Conservation (phyloP, 805 yeast genomes). For the Debaryomyces castellii region DNA sequence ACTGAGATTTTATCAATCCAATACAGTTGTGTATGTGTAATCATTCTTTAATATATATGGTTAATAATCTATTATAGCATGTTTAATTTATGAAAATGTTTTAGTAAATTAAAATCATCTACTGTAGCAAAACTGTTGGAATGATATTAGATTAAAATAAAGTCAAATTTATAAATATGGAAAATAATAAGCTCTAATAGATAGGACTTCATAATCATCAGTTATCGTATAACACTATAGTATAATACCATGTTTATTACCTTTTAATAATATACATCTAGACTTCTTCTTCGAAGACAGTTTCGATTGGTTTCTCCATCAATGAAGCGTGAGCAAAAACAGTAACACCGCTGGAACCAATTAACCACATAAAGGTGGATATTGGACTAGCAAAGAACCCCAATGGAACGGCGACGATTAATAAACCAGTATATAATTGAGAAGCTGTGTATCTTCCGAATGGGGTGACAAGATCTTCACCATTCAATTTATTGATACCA, state of each 20-base stretch:
- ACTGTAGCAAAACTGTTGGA: background rate
- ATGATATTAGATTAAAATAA: too few species aligned
- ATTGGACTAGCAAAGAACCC: constrained; percentile 88
- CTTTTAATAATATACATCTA: constrained; percentile 11
- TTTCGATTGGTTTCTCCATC: constrained; percentile 93
- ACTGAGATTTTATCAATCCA: background rate
- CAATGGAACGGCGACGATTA: constrained; percentile 74
- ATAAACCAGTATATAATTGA: constrained; percentile 80
- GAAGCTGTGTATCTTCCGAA: constrained; percentile 70
- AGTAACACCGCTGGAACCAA: constrained; percentile 77
- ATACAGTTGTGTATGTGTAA: background rate
- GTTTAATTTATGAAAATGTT: constrained; percentile 10
- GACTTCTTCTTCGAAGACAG: constrained; percentile 84
- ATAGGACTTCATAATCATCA: too few species aligned
- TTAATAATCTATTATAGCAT: constrained; percentile 9
- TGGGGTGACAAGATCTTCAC: constrained; percentile 79
- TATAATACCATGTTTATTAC: background rate
- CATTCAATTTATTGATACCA: constrained; percentile 77
- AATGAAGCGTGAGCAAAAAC: constrained; percentile 86
- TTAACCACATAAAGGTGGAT: constrained; percentile 86
- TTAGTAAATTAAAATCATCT: background rate
- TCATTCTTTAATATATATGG: constrained; percentile 1
- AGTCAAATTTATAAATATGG: too few species aligned
- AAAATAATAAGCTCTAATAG: too few species aligned
- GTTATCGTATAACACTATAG: too few species aligned